Evolutionary conservation across 1,284 basidiomycete species (phyloP).

Genomic region (Leccinum fallax): DNA sequence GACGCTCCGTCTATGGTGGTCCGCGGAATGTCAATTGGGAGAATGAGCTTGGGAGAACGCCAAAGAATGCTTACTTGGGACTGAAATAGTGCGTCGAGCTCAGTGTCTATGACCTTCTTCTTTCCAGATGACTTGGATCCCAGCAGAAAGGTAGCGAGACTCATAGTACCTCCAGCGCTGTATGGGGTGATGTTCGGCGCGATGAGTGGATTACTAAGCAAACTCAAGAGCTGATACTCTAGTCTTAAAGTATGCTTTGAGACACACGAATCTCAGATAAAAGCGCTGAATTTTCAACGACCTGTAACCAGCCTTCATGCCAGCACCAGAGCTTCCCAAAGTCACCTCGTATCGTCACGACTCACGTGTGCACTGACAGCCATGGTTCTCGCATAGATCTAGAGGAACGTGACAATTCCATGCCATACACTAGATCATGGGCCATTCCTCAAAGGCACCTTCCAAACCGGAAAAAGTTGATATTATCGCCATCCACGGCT

Average conservation of each 20-base stretch:
- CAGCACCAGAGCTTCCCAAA: neutral
- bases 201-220: slow-evolving; percentile 11
- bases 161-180: slow-evolving; percentile 18
- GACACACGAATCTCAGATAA: no score
- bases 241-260: no score
- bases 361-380: no score
- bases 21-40: neutral
- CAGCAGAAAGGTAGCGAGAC: slow-evolving; percentile 32
- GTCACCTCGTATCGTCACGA: no score
- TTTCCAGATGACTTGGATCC: slow-evolving; percentile 23
- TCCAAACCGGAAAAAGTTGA: slow-evolving; percentile 88
- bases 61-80: slow-evolving; percentile 18
- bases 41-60: neutral
- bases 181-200: no score
- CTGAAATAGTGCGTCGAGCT: slow-evolving; percentile 33
- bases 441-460: slow-evolving; percentile 82
- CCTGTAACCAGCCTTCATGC: neutral
- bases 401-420: neutral
- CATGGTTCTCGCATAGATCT: neutral
- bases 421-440: slow-evolving; percentile 39
- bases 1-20: slow-evolving; percentile 16
- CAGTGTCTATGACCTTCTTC: slow-evolving; percentile 25
- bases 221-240: neutral
- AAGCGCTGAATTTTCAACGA: no score
- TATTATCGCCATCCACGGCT: slow-evolving; percentile 87